A percentile compares a stretch with the other conserved stretches of the same genome.
phyloP scores from a whole-genome alignment of 768 basidiomycete species.

The Pleurotus salmoneostramineus region DNA sequence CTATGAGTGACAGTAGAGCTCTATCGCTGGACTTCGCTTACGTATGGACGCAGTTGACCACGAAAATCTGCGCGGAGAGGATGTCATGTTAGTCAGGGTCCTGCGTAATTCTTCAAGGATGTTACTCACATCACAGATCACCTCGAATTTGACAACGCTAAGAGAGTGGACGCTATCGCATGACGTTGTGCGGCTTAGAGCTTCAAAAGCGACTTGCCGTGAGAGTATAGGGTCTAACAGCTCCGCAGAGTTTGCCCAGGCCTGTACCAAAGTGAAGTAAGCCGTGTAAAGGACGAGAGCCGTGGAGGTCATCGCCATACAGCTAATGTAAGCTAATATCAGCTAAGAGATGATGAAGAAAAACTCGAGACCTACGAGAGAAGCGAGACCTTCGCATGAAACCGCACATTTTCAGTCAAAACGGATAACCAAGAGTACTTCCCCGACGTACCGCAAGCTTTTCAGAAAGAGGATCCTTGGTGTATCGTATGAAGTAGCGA shows the following conservation, averaged over 20 bases:
- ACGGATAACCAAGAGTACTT: not conserved
- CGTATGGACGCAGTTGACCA: not conserved
- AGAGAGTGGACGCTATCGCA: not conserved
- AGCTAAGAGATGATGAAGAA: not conserved
- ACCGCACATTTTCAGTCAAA: not conserved
- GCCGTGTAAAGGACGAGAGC: not conserved
- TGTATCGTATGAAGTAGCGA: not conserved
- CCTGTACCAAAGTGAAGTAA: not conserved
- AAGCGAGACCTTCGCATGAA: not conserved
- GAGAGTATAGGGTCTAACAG: not conserved
- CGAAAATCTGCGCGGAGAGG: not conserved
- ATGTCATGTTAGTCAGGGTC: not conserved
- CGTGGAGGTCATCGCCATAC: not conserved
- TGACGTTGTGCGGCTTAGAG: not conserved
- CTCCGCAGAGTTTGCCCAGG: not conserved
- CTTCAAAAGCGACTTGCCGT: not conserved
- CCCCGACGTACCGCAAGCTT: not conserved
- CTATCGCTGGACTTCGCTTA: not conserved
- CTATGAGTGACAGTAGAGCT: not conserved
- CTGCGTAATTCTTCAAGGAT: not conserved
- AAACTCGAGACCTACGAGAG: not conserved
- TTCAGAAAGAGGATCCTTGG: not conserved
- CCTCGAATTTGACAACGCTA: not conserved
- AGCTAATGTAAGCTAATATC: not conserved
- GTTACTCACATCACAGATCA: not conserved